Evolutionary conservation across 2,329 filamentous ascomycete genomes (phyloP).

Genomic region (Botrytis pseudocinerea): DNA sequence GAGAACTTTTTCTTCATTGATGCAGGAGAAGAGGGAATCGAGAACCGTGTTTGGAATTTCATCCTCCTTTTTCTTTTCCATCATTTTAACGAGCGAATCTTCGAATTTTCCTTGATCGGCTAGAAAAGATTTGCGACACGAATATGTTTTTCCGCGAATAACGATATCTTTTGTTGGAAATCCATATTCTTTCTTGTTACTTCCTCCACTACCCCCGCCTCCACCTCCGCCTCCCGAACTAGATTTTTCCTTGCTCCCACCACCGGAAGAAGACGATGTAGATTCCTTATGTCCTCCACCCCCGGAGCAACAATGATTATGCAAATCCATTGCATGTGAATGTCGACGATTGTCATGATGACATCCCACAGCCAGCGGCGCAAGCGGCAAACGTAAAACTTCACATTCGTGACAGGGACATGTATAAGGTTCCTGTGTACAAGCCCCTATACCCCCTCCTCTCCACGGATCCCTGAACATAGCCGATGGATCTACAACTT

Average conservation of each 20-base stretch:
- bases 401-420: slow-evolving; percentile 7
- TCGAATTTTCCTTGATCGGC: slow-evolving; percentile 36
- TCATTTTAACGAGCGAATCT: slow-evolving; percentile 31
- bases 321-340: slow-evolving; percentile 5
- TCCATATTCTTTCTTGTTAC: slow-evolving; percentile 23
- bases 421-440: slow-evolving; percentile 10
- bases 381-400: neutral
- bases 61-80: slow-evolving; percentile 35
- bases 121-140: slow-evolving; percentile 34
- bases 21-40: slow-evolving; percentile 33
- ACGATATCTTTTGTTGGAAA: slow-evolving; percentile 36
- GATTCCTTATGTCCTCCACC: neutral
- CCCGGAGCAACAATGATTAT: slow-evolving; percentile 17
- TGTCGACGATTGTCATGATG: slow-evolving; percentile 8
- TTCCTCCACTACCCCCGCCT: neutral
- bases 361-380: neutral
- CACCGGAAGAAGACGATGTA: neutral
- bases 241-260: slow-evolving; percentile 5
- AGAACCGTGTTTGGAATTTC: slow-evolving; percentile 33
- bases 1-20: slow-evolving; percentile 34
- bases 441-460: neutral
- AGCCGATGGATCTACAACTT: slow-evolving; percentile 5
- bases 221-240: neutral
- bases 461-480: slow-evolving; percentile 11
- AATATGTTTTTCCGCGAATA: slow-evolving; percentile 34